These are phyloP conservation scores for Lecanicillium sp. DNA, from an alignment of 2,329 filamentous ascomycete genomes.

Conservation along the genomic window DNA sequence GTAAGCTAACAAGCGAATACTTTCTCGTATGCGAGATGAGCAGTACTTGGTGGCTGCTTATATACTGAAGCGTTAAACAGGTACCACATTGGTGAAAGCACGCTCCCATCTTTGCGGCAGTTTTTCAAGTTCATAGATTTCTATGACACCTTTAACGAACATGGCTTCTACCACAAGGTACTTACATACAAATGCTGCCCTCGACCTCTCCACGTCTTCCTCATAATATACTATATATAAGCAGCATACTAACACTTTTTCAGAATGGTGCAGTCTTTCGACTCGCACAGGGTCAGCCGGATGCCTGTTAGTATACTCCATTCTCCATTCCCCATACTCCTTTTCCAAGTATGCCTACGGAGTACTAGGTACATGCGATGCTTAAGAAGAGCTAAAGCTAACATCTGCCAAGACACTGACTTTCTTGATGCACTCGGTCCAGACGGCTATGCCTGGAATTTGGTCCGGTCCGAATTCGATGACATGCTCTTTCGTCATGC, in stretches of 20 bases:
- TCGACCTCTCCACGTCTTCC: too few species aligned
- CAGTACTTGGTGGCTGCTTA: too few species aligned
- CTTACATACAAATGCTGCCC: too few species aligned
- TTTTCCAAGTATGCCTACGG: too few species aligned
- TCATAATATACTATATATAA: background rate
- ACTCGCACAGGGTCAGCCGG: constrained; percentile 21
- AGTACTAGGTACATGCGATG: too few species aligned
- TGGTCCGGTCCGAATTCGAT: constrained; percentile 38
- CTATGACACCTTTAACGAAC: constrained; percentile 26
- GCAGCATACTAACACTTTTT: too few species aligned
- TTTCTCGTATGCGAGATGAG: too few species aligned
- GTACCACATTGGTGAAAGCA: constrained; percentile 31
- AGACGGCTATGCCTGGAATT: constrained; percentile 33
- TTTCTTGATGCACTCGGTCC: constrained; percentile 32
- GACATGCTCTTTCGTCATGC: constrained; percentile 37
- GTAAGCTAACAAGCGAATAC: too few species aligned
- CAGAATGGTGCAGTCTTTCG: constrained; percentile 31
- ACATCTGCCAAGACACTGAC: constrained; percentile 26
- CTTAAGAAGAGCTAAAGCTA: background rate
- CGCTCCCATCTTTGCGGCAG: constrained; percentile 30
- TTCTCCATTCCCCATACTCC: too few species aligned
- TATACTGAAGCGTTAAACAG: constrained; percentile 11
- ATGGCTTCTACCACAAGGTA: constrained; percentile 35
- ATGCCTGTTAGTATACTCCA: too few species aligned
- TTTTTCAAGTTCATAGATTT: constrained; percentile 37